Base-by-base conservation (phyloP, 2,329 filamentous ascomycete genomes). In the Podosphaera leucotricha region DNA sequence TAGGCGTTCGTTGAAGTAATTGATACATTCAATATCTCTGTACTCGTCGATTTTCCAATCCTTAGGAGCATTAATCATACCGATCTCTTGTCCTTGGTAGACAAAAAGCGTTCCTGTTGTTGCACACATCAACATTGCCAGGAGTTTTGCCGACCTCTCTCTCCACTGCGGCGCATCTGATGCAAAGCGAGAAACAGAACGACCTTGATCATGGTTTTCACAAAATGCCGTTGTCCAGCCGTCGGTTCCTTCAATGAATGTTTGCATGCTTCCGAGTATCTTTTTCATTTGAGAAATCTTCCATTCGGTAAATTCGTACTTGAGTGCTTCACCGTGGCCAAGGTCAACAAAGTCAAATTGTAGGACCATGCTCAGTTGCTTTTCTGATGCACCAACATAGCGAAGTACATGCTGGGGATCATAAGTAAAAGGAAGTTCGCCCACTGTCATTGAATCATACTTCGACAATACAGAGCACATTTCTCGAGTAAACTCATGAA, bases 291-390 rank as follows among this genome's bases (percentile, higher is more conserved):
- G 58, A 0, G 65, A 58, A 6, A 74, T 60, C 6, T 58, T 62
- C 55, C 62, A 75, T 20, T 50, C 53, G n/a, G 58, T 55, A 3
- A 57, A 63, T 6, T 62, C 60, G 30, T 68, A 71, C 45, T 71
- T 66, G 52, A 71, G 69, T 48, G 67, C 69, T 41, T 67, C 60
- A 0, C 71, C 67, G 44, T 66, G 63, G 5, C 70, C 76, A 15
- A 77, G 61, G 52, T 77, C 68, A 6, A 45, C 71, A 13, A 75
- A 64, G 50, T 73, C 70, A 46, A 75, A 75, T 49, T 73, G 71
- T 57, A 80, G 80, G 1, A 78, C 72, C 75, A 80, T 80, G 55
- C 72, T 68, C 42, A 80, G 59, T 56, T 78, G 69, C 33, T 46
- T 41, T 8, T 46, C 30, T 47, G 66, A 66, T 43, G 70, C 67